phyloP scores from a whole-genome alignment of 352 stramenopile genomes.

The Stramenopiles sp. region DNA sequence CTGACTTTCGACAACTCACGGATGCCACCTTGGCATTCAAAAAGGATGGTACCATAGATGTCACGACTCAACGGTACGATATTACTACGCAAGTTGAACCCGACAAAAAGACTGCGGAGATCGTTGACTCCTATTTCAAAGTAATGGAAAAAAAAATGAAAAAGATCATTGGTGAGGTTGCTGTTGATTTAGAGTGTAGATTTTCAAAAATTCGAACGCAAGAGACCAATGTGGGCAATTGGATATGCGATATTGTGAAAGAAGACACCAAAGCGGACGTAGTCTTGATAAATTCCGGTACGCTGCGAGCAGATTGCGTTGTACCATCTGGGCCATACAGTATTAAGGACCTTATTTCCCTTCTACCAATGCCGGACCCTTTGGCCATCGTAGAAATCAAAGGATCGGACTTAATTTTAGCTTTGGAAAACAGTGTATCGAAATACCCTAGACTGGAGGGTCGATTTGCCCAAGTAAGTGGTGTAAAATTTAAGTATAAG shows the following conservation, averaged over 20 bases:
- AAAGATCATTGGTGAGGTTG: slow-evolving; percentile 24
- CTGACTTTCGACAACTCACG: slow-evolving; percentile 31
- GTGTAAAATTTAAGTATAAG: slow-evolving; percentile 32
- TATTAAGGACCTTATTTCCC: slow-evolving; percentile 27
- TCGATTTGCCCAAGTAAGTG: slow-evolving; percentile 32
- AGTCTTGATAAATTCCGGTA: slow-evolving; percentile 31
- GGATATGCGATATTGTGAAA: slow-evolving; percentile 30
- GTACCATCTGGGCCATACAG: slow-evolving; percentile 24
- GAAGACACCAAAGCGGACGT: slow-evolving; percentile 22
- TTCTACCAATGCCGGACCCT: slow-evolving; percentile 32
- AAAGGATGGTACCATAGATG: background rate
- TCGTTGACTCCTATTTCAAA: slow-evolving; percentile 21
- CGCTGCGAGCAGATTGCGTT: slow-evolving; percentile 29
- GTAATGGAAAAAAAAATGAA: slow-evolving; percentile 24
- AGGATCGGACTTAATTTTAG: slow-evolving; percentile 24
- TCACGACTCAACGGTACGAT: slow-evolving; percentile 14
- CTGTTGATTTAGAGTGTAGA: slow-evolving; percentile 27
- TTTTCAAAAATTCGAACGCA: slow-evolving; percentile 27
- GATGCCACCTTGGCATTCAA: slow-evolving; percentile 15
- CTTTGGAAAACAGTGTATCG: slow-evolving; percentile 34
- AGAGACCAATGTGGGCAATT: slow-evolving; percentile 36
- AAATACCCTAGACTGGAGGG: slow-evolving; percentile 31
- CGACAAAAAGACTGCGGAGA: slow-evolving; percentile 17
- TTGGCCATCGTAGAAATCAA: slow-evolving; percentile 28
- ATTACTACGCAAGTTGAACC: background rate